A percentile compares a stretch with the other conserved stretches of the same genome.
These are phyloP conservation scores for Lichenothelia convexa DNA, from an alignment of 495 filamentous ascomycete genomes.

Conservation along the genomic window DNA sequence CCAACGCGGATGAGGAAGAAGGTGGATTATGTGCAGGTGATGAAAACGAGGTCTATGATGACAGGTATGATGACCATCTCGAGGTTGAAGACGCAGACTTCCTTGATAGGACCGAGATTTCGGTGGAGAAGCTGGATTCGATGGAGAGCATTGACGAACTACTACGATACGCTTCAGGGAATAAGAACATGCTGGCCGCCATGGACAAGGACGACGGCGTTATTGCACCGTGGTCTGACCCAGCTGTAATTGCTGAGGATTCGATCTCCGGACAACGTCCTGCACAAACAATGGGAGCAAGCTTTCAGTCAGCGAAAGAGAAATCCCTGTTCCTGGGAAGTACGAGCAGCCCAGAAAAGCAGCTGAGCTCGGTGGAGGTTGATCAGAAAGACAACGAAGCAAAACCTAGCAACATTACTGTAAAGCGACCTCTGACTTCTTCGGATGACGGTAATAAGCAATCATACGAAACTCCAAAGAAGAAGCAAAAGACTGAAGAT, in stretches of 20 bases:
- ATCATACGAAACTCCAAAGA: no score
- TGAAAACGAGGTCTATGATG: conserved; percentile 1
- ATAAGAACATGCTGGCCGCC: background rate
- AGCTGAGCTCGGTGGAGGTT: no score
- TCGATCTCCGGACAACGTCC: no score
- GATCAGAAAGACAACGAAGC: no score
- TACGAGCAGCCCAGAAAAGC: conserved; percentile 8
- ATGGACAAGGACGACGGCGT: background rate
- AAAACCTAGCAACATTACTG: no score
- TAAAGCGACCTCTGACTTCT: no score
- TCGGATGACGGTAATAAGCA: no score
- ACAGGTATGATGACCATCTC: conserved; percentile 2
- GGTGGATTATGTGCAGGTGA: background rate
- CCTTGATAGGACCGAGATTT: conserved; percentile 14
- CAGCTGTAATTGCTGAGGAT: background rate
- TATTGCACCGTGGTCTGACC: background rate
- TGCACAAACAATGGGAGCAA: background rate
- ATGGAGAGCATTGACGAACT: background rate
- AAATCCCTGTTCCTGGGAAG: conserved; percentile 2
- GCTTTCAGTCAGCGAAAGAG: background rate
- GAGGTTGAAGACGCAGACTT: conserved; percentile 11
- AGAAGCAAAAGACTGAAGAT: no score
- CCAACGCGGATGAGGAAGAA: background rate
- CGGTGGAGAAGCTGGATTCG: conserved; percentile 7
- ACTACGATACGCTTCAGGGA: background rate